Evolutionary conservation across 352 stramenopile genomes (phyloP), one percentile per base, ranked within the genome.

Genomic region (Globisporangium paddicum): DNA sequence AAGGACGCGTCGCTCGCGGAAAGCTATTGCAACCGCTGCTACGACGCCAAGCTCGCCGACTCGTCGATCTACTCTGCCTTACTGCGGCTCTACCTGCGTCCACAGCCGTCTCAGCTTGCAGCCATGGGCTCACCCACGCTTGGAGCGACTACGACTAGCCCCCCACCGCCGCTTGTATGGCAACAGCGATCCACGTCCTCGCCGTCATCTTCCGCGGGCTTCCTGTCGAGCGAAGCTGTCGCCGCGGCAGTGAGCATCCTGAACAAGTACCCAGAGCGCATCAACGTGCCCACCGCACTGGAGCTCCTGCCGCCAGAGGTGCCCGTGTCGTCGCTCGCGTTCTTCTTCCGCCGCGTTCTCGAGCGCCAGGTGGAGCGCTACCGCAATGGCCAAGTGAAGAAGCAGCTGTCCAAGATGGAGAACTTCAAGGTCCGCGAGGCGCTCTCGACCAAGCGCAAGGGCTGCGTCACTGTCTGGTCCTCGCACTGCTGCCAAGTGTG

Each of bases 361-460:
- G 85, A 95, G 62, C 72, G 71, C 3, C 80, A 92, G 25, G 81
- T 95, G 10, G 68, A 93, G 59, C 78, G 79, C 16, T 78, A 72
- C 45, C 85, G 82, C 59, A 91, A 90, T 21, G 81, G 81, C 13
- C 85, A 95, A 74, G 82, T 95, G 49, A 89, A 89, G 69, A 90
- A 82, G 53, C 85, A 95, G 25, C 69, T 95, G 21, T 76, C 80
- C n/a, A 95, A 95, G 67, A 95, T 95, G 71, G 85, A 89, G 54
- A 95, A 95, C 60, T 90, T 95, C 40, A 87, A 81, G 40, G 72
- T 92, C 23, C 82, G 82, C 14, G 68, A 89, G 28, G 63, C 79
- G 48, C 73, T 95, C 19, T 76, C 79, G 1, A 69, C 61, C 0
- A 87, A 90, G 54, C 71, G 82, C 14, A 87, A 91, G 50, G 76